Evolutionary conservation across 345 rosid genomes (phyloP), one percentile per base, ranked within the genome.

Genomic region (Erodium maritimum): DNA sequence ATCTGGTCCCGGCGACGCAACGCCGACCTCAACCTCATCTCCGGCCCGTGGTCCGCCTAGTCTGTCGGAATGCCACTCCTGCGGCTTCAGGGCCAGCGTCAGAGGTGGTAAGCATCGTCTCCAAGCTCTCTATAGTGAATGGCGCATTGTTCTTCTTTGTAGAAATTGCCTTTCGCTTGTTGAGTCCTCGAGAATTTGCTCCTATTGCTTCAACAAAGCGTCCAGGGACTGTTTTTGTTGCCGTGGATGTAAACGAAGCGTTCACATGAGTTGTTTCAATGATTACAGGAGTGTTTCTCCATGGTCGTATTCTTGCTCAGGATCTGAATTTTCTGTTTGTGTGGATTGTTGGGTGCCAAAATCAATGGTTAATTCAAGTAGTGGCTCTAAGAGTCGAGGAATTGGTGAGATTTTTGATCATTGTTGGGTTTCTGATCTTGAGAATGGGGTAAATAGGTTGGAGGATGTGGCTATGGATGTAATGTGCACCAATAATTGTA

Each of bases 331-430:
- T 56, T 65, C 69, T 1, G 60, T 74, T 60, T 84, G 90, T 60
- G 60, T 79, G 8, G 90, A 81, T 65, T 84, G 85, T 69, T 84
- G 90, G 90, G 50, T 84, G 20, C 90, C 90, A 0, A 59, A 61
- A 62, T 65, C 72, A 3, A 34, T 81, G 61, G 64, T 66, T 17
- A 58, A 19, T 1, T 65, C 23, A 56, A 61, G 72, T 46, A 68
- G 53, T 19, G 20, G 17, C 6, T 19, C 54, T 23, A 66, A 33
- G 33, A 56, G 56, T 19, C 59, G 63, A 61, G 67, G 67, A 13
- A 54, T 52, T 21, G 42, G 56, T 29, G 24, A 50, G 42, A 50
- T 37, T 25, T 60, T 21, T n/a, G 48, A 21, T 23, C 25, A 18
- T 61, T 34, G 59, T 20, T 24, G 52, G 23, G 64, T 58, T 62